A percentile compares a stretch with the other conserved stretches of the same genome.
Evolutionary conservation across 148 eudicot species (phyloP).

Genomic region (Simmondsia chinensis): DNA sequence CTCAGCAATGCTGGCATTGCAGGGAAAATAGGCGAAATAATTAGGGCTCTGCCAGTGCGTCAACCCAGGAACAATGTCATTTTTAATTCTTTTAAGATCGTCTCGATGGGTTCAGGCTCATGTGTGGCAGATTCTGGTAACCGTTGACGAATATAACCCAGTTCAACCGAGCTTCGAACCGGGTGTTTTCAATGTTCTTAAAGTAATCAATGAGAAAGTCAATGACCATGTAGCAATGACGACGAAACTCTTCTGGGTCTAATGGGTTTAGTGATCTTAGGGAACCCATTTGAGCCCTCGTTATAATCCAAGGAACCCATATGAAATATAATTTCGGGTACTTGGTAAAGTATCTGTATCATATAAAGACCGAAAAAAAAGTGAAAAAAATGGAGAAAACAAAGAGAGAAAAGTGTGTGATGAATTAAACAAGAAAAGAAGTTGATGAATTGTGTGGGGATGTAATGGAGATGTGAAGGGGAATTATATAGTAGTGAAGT

Average conservation of each 20-base stretch:
- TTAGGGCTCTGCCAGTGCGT: constrained; percentile 55
- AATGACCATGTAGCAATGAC: constrained; percentile 23
- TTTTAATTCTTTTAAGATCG: constrained; percentile 23
- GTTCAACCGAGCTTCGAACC: constrained; percentile 40
- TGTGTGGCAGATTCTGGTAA: constrained; percentile 32
- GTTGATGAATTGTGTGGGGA: no score
- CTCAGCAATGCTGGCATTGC: constrained; percentile 49
- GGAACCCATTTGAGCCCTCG: constrained; percentile 14
- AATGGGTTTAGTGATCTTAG: constrained; percentile 18
- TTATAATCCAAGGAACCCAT: no score
- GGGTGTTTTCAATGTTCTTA: constrained; percentile 31
- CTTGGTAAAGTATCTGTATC: no score
- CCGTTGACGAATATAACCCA: constrained; percentile 17
- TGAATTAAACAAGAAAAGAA: no score
- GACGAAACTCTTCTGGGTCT: constrained; percentile 29
- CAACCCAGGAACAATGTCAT: constrained; percentile 37
- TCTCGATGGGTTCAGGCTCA: constrained; percentile 22
- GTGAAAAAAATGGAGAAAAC: no score
- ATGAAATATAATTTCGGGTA: no score
- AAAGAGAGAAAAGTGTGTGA: no score
- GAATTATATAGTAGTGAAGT: no score
- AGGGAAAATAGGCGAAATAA: constrained; percentile 43
- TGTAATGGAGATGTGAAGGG: no score
- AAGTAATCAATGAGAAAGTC: constrained; percentile 49
- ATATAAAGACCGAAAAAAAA: no score